Evolutionary conservation across 2,329 filamentous ascomycete species (phyloP).

Genomic region (Epichloe gansuensis): DNA sequence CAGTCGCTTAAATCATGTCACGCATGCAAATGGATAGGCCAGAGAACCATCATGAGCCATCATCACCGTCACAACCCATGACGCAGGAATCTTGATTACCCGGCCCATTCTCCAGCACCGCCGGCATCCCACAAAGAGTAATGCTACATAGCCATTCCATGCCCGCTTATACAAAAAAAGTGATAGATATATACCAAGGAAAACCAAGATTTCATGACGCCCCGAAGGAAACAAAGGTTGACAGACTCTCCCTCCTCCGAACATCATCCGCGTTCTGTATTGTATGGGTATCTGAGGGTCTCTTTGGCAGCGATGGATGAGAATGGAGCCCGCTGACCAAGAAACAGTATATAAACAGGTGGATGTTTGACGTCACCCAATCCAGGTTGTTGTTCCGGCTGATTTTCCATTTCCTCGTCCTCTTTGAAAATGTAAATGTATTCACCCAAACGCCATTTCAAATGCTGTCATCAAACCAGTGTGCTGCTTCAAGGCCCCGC

Average conservation of each 20-base stretch:
- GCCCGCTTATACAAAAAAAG: constrained; percentile 9
- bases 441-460: constrained; percentile 9
- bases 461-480: constrained; percentile 21
- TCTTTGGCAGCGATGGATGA: neutral
- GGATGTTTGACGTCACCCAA: neutral
- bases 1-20: neutral
- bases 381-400: neutral
- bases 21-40: constrained; percentile 5
- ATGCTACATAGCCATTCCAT: constrained; percentile 1
- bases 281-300: neutral
- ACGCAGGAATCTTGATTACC: neutral
- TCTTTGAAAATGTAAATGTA: neutral
- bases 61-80: neutral
- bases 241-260: neutral
- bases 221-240: neutral
- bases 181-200: constrained; percentile 6
- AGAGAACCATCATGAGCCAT: neutral
- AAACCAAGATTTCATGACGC: neutral
- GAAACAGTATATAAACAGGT: neutral
- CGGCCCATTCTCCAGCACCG: neutral
- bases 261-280: neutral
- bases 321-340: neutral
- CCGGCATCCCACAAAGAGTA: neutral
- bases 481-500: constrained; percentile 17
- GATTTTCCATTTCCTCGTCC: neutral